Evolutionary conservation across 768 basidiomycete species (phyloP), one percentile per base, ranked within the genome.

Genomic region (Candolleomyces aberdarensis): DNA sequence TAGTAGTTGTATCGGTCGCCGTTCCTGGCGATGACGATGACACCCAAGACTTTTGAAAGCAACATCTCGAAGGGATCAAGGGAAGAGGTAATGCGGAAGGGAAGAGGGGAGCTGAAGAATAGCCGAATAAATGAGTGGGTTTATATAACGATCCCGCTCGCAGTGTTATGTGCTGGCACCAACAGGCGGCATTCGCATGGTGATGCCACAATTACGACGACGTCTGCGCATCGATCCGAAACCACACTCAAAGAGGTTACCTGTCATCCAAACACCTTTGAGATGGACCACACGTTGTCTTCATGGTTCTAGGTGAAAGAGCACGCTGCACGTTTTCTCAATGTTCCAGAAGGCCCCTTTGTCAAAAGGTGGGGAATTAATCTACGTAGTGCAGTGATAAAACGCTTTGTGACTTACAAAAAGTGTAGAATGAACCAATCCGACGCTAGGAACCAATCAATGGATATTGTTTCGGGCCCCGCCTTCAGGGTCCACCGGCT

Each of bases 11-110:
- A 74, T 64, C 89, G 85, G 74, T 91, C 90, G 61, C 91, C 91
- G 70, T 92, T 91, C 71, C 91, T 87, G 61, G 87, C 85, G 69
- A 92, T 78, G 72, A 91, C 78, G 66, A 92, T 81, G 69, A 86
- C 88, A 76, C 91, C 91, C 68, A 88, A 86, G 61, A 92, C 87
- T 75, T 86, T 78, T 63, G 82, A 83, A 64, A 82, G 70, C 71
- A 75, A 71, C 78, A 80, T 79, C 36, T 51, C 59, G 57, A 48
- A 61, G 52, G 62, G 58, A 55, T 29, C 5, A 8, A 59, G 58
- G 49, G 59, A 56, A 54, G 61, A 48, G 49, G 63, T 58, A 57
- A 63, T 49, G 63, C 62, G 65, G 64, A 58, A 58, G 58, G 63
- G 53, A 50, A 65, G 62, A 56, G 60, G 61, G 63, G 64, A 65